Conservation (phyloP, 2,329 filamentous ascomycete species). For the Cytospora piceicola region DNA sequence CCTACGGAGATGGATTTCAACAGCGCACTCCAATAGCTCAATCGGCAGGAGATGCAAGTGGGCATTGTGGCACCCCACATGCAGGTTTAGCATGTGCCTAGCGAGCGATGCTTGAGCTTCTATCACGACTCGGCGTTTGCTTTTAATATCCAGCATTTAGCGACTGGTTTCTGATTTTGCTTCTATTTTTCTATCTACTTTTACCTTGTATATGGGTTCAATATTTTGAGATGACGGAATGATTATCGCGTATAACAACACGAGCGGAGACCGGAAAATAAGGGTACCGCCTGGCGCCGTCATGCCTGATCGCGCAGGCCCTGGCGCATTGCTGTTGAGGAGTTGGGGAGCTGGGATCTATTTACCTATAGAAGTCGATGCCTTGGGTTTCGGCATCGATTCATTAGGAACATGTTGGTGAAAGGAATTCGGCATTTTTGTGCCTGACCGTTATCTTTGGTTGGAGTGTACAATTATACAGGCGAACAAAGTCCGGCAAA, state of each 20-base stretch:
- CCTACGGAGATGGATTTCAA: slow-evolving; percentile 46
- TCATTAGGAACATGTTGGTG: not conserved
- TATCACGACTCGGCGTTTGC: not conserved
- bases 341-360: not conserved
- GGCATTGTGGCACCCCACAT: not conserved
- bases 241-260: not conserved
- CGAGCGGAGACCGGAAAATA: not conserved
- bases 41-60: slow-evolving; percentile 29
- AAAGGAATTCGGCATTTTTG: too few relatives aligned
- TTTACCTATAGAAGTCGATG: not conserved
- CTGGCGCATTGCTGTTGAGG: not conserved
- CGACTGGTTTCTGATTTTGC: not conserved
- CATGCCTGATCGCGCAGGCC: not conserved
- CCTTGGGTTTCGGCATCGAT: not conserved
- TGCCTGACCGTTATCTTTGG: not conserved
- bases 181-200: not conserved
- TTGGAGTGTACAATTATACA: not conserved
- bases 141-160: slow-evolving; percentile 1
- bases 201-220: not conserved
- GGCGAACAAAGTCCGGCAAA: not conserved
- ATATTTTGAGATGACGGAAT: not conserved
- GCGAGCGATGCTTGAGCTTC: not conserved
- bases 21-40: not conserved
- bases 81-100: not conserved
- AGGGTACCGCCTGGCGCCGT: not conserved